These are phyloP conservation scores for Fusarium pseudoanthophilum DNA, from an alignment of 2,329 filamentous ascomycete genomes.

Conservation along the genomic window DNA sequence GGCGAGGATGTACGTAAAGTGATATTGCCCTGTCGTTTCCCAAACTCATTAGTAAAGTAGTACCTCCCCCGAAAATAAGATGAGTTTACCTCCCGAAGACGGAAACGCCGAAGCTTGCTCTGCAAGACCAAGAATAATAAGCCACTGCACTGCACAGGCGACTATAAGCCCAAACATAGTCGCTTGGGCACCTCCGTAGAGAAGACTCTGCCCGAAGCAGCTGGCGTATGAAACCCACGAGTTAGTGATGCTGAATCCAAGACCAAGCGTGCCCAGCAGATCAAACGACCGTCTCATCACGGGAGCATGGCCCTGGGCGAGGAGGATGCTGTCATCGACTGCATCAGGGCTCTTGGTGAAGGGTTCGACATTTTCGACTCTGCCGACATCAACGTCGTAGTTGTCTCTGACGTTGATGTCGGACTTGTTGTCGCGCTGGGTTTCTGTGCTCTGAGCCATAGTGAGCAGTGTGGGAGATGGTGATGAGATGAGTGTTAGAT, in stretches of 20 bases:
- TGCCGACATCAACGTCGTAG: neutral
- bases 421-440: neutral
- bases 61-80: too few relatives aligned
- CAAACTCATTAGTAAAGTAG: neutral
- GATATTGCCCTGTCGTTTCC: neutral
- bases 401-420: neutral
- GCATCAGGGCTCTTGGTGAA: neutral
- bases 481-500: neutral
- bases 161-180: neutral
- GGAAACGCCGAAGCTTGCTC: neutral
- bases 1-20: neutral
- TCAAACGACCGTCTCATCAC: neutral
- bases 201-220: neutral
- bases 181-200: neutral
- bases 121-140: neutral
- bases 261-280: neutral
- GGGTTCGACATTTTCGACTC: neutral
- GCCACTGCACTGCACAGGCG: neutral
- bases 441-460: neutral
- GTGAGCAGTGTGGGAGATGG: fast-evolving
- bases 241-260: neutral
- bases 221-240: neutral
- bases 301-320: neutral
- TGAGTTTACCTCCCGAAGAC: neutral
- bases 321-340: neutral